Conservation (phyloP, 768 basidiomycete genomes). For the Pleurotus pulmonarius region DNA sequence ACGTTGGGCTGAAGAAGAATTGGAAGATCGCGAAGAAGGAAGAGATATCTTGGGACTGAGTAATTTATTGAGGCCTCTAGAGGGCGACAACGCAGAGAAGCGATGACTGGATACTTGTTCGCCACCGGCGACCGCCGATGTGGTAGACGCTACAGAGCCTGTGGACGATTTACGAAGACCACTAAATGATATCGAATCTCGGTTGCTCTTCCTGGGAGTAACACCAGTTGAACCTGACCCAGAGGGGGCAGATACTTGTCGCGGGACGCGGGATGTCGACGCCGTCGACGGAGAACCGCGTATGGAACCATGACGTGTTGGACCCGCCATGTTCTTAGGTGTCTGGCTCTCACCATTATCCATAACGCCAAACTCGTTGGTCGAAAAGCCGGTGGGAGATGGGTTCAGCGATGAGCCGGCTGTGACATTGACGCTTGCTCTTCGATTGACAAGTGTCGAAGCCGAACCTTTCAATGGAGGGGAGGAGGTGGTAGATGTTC, state of each 20-base stretch:
- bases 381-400: conserved; percentile 53
- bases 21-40: conserved; percentile 52
- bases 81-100: conserved; percentile 82
- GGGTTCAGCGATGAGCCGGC: conserved; percentile 54
- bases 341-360: conserved; percentile 53
- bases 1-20: conserved; percentile 47
- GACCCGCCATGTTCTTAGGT: conserved; percentile 36
- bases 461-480: conserved; percentile 61
- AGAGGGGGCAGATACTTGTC: conserved; percentile 52
- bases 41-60: conserved; percentile 75
- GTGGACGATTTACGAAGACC: conserved; percentile 81
- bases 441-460: conserved; percentile 48
- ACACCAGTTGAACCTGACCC: conserved; percentile 42
- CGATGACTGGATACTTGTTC: conserved; percentile 51
- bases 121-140: conserved; percentile 45
- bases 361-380: conserved; percentile 81
- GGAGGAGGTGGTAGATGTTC: conserved; percentile 70
- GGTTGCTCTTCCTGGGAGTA: conserved; percentile 59
- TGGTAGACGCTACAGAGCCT: conserved; percentile 69
- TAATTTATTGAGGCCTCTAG: conserved; percentile 71
- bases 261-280: conserved; percentile 59
- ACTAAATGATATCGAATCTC: conserved; percentile 77
- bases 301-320: conserved; percentile 49
- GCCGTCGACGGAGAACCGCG: conserved; percentile 59
- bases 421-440: conserved; percentile 63